Evolutionary conservation across 331 rosid species (phyloP).

Genomic region (Acacia pycnantha): DNA sequence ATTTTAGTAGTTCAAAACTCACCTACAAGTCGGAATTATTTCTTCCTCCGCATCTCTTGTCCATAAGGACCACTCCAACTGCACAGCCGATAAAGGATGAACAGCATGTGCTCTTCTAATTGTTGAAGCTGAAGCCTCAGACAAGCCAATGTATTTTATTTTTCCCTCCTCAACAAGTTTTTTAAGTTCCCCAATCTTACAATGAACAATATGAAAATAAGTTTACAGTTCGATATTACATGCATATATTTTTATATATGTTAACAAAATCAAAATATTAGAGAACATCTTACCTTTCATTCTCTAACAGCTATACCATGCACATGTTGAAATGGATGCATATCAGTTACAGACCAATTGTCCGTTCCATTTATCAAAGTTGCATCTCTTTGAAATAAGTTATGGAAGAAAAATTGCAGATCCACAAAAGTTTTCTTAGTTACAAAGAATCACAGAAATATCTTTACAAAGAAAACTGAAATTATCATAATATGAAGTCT

Average conservation of each 20-base stretch:
- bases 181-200: slow-evolving; percentile 69
- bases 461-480: neutral
- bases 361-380: neutral
- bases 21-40: slow-evolving; percentile 40
- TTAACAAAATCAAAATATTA: neutral
- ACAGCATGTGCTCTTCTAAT: slow-evolving; percentile 75
- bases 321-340: neutral
- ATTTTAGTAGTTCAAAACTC: neutral
- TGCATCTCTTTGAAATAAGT: neutral
- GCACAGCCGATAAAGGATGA: slow-evolving; percentile 68
- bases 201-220: neutral
- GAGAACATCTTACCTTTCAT: neutral
- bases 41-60: slow-evolving; percentile 60
- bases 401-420: neutral
- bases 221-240: neutral
- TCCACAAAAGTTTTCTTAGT: neutral
- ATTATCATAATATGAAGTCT: neutral
- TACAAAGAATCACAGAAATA: neutral
- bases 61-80: slow-evolving; percentile 56
- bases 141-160: slow-evolving; percentile 63
- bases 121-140: slow-evolving; percentile 75
- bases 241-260: neutral
- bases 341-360: neutral
- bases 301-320: neutral
- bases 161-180: slow-evolving; percentile 69